phyloP scores from a whole-genome alignment of 805 yeast genomes.

The Ogataea henricii region DNA sequence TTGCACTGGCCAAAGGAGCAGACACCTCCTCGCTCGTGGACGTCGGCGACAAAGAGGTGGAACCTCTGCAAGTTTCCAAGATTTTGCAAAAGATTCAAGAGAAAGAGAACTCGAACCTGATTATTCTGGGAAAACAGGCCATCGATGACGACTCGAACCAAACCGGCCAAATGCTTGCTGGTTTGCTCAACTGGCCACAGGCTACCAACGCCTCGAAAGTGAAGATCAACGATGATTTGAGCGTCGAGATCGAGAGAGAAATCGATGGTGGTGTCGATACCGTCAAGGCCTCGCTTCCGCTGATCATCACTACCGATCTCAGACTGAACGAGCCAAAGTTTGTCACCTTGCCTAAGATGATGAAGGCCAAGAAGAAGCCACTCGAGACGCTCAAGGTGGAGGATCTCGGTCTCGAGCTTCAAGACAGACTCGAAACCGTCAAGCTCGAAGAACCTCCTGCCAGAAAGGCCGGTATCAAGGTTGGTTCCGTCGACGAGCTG shows the following conservation, averaged over 20 bases:
- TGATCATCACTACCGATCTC: slow-evolving; percentile 88
- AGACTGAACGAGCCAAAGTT: slow-evolving; percentile 94
- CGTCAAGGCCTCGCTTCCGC: slow-evolving; percentile 73
- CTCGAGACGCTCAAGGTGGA: slow-evolving; percentile 61
- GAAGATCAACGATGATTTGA: slow-evolving; percentile 52
- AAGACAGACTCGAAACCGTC: slow-evolving; percentile 64
- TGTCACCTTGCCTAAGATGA: slow-evolving; percentile 92
- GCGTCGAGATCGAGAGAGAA: slow-evolving; percentile 84
- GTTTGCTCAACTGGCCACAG: slow-evolving; percentile 92
- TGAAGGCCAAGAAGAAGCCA: slow-evolving; percentile 98
- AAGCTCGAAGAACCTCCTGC: slow-evolving; percentile 84
- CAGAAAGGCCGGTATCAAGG: slow-evolving; percentile 81
- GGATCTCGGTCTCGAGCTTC: slow-evolving; percentile 71
- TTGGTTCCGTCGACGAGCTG: slow-evolving; percentile 79
- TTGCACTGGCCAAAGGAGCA: slow-evolving; percentile 93
- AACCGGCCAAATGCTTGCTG: slow-evolving; percentile 96
- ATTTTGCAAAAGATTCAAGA: slow-evolving; percentile 73
- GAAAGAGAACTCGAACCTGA: slow-evolving; percentile 69
- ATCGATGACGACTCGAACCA: slow-evolving; percentile 94
- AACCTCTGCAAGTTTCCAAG: slow-evolving; percentile 90
- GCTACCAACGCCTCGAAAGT: slow-evolving; percentile 94
- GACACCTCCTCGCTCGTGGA: slow-evolving; percentile 84
- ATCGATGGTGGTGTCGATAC: slow-evolving; percentile 94
- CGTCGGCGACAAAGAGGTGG: slow-evolving; percentile 66
- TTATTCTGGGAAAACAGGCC: slow-evolving; percentile 93